Conservation (phyloP, 164 flowering plant genomes). For the Hamamelis virginiana region DNA sequence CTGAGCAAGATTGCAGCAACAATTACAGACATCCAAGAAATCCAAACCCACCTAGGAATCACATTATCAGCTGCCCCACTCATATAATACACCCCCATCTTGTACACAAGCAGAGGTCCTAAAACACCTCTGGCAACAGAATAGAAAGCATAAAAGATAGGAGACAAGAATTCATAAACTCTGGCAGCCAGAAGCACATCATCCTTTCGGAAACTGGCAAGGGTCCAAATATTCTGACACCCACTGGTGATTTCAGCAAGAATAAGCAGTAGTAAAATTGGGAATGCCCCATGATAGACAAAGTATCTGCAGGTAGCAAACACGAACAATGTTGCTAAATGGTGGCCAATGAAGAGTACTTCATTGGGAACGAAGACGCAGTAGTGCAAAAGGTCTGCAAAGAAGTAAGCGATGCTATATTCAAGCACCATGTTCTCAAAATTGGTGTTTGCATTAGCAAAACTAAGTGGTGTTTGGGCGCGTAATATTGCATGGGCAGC, state of each 20-base stretch:
- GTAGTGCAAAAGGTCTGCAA: constrained; percentile 49
- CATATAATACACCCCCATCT: constrained; percentile 30
- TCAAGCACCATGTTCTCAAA: constrained; percentile 43
- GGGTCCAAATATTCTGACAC: constrained; percentile 54
- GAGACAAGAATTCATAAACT: constrained; percentile 30
- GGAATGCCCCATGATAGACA: constrained; percentile 41
- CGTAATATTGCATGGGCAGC: constrained; percentile 19
- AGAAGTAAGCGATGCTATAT: constrained; percentile 57
- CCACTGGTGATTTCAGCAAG: constrained; percentile 55
- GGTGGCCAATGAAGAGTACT: constrained; percentile 56
- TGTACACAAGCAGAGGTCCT: constrained; percentile 37
- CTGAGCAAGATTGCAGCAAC: constrained; percentile 35
- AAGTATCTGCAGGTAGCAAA: constrained; percentile 46
- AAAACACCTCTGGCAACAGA: constrained; percentile 44
- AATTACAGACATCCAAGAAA: constrained; percentile 52
- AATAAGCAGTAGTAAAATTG: constrained; percentile 39
- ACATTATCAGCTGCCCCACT: constrained; percentile 30
- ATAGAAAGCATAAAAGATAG: constrained; percentile 35
- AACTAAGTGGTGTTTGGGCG: constrained; percentile 2
- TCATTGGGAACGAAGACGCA: constrained; percentile 40
- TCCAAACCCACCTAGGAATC: constrained; percentile 57
- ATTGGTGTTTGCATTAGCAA: constrained; percentile 41
- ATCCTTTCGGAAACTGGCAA: constrained; percentile 28
- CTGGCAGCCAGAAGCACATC: constrained; percentile 27
- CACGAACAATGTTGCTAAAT: constrained; percentile 51